These are phyloP conservation scores for Evernia prunastri DNA, from an alignment of 495 filamentous ascomycete genomes.

Conservation along the genomic window DNA sequence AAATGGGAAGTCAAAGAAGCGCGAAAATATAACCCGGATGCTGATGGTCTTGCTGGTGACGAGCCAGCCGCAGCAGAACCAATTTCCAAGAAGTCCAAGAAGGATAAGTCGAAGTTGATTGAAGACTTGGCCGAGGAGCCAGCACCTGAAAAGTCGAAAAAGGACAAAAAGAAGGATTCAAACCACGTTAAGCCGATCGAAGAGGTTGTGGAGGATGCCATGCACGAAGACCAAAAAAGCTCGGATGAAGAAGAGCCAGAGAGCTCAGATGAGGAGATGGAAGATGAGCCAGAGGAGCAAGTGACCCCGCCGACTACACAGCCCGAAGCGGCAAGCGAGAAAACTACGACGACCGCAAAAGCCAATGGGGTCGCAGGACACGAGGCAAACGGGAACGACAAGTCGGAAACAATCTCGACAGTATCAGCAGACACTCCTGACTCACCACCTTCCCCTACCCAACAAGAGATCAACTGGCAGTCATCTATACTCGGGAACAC, in stretches of 20 bases:
- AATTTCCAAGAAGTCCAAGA: slow-evolving; percentile 46
- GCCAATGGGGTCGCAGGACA: slow-evolving; percentile 18
- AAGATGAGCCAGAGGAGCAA: slow-evolving; percentile 11
- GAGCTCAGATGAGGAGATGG: slow-evolving; percentile 22
- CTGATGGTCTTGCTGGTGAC: slow-evolving; percentile 73
- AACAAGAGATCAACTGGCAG: slow-evolving; percentile 31
- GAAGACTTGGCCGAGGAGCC: slow-evolving; percentile 36
- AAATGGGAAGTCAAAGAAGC: slow-evolving; percentile 93
- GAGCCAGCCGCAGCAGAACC: slow-evolving; percentile 49
- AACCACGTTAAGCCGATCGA: slow-evolving; percentile 39
- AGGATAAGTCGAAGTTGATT: slow-evolving; percentile 45
- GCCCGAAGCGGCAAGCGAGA: neutral
- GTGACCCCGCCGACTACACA: neutral
- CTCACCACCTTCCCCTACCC: slow-evolving; percentile 27
- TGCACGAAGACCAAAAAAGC: slow-evolving; percentile 48
- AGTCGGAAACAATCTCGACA: slow-evolving; percentile 29
- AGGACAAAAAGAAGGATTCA: slow-evolving; percentile 24
- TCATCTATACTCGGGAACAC: slow-evolving; percentile 31
- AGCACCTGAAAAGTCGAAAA: slow-evolving; percentile 26
- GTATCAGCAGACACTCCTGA: slow-evolving; percentile 30
- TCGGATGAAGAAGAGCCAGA: slow-evolving; percentile 38
- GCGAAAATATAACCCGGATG: slow-evolving; percentile 93
- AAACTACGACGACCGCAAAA: neutral
- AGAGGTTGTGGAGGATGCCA: slow-evolving; percentile 34
- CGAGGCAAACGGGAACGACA: slow-evolving; percentile 31